Conservation (phyloP, 257 asterid genomes). For the Solanum corneliomulleri region DNA sequence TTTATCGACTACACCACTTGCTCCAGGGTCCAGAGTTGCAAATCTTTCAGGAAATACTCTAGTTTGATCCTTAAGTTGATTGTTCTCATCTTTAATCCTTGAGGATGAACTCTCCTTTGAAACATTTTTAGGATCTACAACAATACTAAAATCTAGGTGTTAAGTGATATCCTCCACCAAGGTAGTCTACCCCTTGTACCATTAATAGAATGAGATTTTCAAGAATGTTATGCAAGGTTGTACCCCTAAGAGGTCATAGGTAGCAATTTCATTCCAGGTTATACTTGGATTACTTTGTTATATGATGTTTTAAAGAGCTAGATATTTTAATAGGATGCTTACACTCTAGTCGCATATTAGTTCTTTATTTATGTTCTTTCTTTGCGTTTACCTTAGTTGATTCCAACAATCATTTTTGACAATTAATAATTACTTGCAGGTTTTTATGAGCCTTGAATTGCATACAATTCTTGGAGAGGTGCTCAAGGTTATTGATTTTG, state of each 20-base stretch:
- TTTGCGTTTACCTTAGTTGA: background rate
- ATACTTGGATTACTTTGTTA: background rate
- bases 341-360: background rate
- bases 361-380: background rate
- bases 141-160: background rate
- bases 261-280: background rate
- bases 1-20: background rate
- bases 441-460: constrained; percentile 68
- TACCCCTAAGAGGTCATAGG: background rate
- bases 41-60: background rate
- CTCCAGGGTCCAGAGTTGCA: background rate
- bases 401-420: background rate
- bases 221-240: background rate
- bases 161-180: background rate
- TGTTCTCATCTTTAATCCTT: background rate
- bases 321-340: background rate
- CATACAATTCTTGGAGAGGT: constrained; percentile 66
- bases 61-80: background rate
- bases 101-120: background rate
- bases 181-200: background rate
- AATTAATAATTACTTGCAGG: constrained; percentile 24
- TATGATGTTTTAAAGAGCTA: background rate
- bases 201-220: background rate
- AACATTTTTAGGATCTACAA: background rate
- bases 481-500: constrained; percentile 33